Evolutionary conservation across 1,284 basidiomycete genomes (phyloP), one percentile per base, ranked within the genome.

Genomic region (Rhizoctonia solani): DNA sequence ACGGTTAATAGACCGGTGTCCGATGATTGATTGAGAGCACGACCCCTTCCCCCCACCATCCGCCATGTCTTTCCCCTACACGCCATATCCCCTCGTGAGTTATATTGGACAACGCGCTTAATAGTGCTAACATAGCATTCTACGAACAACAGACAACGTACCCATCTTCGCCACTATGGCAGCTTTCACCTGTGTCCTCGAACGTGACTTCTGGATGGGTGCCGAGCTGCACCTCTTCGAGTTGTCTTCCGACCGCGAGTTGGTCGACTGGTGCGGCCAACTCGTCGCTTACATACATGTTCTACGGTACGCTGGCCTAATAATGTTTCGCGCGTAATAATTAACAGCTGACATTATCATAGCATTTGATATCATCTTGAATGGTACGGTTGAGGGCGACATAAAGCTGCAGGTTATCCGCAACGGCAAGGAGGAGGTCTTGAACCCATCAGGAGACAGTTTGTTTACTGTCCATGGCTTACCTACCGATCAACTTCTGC

Each of bases 121-220:
- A n/a, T n/a, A n/a, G n/a, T n/a, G n/a, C n/a, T n/a, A n/a, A n/a
- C n/a, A n/a, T n/a, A n/a, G n/a, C n/a, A n/a, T n/a, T n/a, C n/a
- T n/a, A n/a, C n/a, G n/a, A n/a, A n/a, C n/a, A n/a, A n/a, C n/a
- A n/a, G n/a, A n/a, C n/a, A n/a, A n/a, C n/a, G n/a, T n/a, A n/a
- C n/a, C n/a, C n/a, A n/a, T n/a, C n/a, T n/a, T n/a, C n/a, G n/a
- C n/a, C n/a, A n/a, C n/a, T n/a, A n/a, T n/a, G n/a, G n/a, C n/a
- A n/a, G n/a, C n/a, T n/a, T n/a, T n/a, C n/a, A n/a, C n/a, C n/a
- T n/a, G n/a, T n/a, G n/a, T n/a, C n/a, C n/a, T n/a, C n/a, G n/a
- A n/a, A n/a, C n/a, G n/a, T n/a, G n/a, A 44, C 42, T 27, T 8
- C 42, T 5, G 56, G 56, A 46, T 59, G 56, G 56, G n/a, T 44